Base-by-base conservation (phyloP, 208 protist genomes). In the Trypanosoma platydactyli region DNA sequence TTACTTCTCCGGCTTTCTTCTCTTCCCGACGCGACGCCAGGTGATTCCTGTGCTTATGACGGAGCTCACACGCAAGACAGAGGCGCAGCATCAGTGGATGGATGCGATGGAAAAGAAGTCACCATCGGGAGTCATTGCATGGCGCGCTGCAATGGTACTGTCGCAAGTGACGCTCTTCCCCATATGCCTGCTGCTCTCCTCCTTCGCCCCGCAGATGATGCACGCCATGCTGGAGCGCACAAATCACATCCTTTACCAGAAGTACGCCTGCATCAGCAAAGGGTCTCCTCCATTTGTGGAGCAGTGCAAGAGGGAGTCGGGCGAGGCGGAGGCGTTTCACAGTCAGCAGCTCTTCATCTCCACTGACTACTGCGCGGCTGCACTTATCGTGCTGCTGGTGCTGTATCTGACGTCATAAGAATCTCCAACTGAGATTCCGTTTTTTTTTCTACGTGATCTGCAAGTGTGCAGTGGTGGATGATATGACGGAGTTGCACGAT, bases 1-100 rank as follows among this genome's bases (percentile, higher is more conserved):
- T 64, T 94, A 94, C 79, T 87, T 89, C 58, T 91, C 88, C 3
- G 56, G 79, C 22, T 94, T 89, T 55, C 82, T 79, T 65, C 83
- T 88, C 68, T 84, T 86, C 56, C 79, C 88, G 1, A 67, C 63
- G 11, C 80, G 82, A 7, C 52, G 66, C 15, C 27, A 58, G 56
- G 50, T 83, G 51, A 60, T 86, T 42, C 68, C 77, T n/a, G 56
- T 69, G 42, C 75, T 91, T 41, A 63, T 86, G 67, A 66, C 71
- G 11, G 79, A 90, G 59, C 71, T 86, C 2, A 69, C 55, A 7
- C 54, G 73, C 44, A 88, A 81, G 67, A 81, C 77, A 11, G 78
- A 79, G 64, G 41, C 73, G 40, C 76, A 86, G 58, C 77, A 84
- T 46, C 48, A 69, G 33, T 89, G 84, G 87, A 61, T 86, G 18